Evolutionary conservation across 805 yeast genomes (phyloP).

Genomic region (Metschnikowia cubensis): DNA sequence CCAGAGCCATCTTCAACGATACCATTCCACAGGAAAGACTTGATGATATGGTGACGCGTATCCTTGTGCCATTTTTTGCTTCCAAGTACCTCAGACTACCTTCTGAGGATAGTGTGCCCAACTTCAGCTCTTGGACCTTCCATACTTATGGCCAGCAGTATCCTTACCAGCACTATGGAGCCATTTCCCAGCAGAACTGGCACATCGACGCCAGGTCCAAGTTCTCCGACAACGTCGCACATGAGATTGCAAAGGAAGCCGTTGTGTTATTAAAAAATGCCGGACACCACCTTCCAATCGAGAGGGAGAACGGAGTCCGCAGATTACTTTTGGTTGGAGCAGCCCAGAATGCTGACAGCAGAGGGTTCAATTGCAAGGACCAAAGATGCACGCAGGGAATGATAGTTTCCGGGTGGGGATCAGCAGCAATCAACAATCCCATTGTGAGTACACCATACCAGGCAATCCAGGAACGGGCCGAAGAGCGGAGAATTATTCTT

Average conservation of each 20-base stretch:
- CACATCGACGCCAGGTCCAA: constrained; percentile 51
- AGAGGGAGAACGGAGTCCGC: constrained; percentile 38
- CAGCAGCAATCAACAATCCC: constrained; percentile 55
- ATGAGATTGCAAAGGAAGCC: constrained; percentile 55
- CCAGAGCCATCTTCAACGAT: constrained; percentile 52
- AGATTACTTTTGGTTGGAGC: constrained; percentile 46
- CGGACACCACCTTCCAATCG: constrained; percentile 50
- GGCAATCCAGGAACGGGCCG: constrained; percentile 48
- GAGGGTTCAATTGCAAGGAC: constrained; percentile 53
- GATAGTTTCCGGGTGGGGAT: constrained; percentile 61
- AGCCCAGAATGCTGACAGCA: constrained; percentile 49
- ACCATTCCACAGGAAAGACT: constrained; percentile 51
- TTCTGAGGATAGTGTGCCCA: constrained; percentile 43
- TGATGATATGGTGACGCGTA: constrained; percentile 60
- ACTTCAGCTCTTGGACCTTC: constrained; percentile 56
- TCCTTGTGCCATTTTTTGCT: constrained; percentile 53
- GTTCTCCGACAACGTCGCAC: constrained; percentile 46
- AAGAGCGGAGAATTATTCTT: constrained; percentile 41
- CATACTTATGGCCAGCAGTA: constrained; percentile 52
- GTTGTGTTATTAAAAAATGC: constrained; percentile 52
- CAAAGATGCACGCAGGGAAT: constrained; percentile 52
- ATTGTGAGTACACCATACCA: constrained; percentile 56
- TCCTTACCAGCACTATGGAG: constrained; percentile 52
- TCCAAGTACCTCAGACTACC: constrained; percentile 36
- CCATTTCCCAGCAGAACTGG: constrained; percentile 50